Conservation (phyloP, 164 flowering plant species). For the Piper betle region DNA sequence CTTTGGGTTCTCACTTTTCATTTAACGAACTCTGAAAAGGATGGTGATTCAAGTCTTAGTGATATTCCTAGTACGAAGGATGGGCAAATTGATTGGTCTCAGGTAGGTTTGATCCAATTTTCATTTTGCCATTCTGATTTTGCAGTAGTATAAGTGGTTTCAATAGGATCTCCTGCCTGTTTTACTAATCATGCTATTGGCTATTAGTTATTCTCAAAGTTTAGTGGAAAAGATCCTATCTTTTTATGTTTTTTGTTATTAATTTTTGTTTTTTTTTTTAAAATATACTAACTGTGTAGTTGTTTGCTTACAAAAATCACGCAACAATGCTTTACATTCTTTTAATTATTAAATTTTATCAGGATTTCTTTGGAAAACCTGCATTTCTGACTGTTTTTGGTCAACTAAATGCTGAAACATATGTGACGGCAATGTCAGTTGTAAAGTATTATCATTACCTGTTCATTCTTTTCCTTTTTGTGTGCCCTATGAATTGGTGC, state of each 20-base stretch:
- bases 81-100: conserved; percentile 86
- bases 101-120: conserved; percentile 28
- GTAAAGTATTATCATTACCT: conserved; percentile 24
- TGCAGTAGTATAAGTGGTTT: no score
- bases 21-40: conserved; percentile 63
- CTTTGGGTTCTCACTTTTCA: conserved; percentile 12
- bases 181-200: no score
- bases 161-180: no score
- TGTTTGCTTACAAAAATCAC: not conserved
- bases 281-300: not conserved
- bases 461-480: not conserved
- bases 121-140: not conserved
- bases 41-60: conserved; percentile 31
- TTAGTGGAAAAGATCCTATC: no score
- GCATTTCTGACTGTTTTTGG: conserved; percentile 99
- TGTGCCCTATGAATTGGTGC: not conserved
- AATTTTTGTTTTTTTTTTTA: no score
- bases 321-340: not conserved
- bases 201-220: no score
- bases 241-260: no score
- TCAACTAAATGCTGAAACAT: conserved; percentile 96
- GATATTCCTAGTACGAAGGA: conserved; percentile 57
- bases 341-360: conserved; percentile 4
- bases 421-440: conserved; percentile 91
- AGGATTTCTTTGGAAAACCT: conserved; percentile 96